Conservation (phyloP, 1,139 yeast genomes). For the Debaryomyces sp. region DNA sequence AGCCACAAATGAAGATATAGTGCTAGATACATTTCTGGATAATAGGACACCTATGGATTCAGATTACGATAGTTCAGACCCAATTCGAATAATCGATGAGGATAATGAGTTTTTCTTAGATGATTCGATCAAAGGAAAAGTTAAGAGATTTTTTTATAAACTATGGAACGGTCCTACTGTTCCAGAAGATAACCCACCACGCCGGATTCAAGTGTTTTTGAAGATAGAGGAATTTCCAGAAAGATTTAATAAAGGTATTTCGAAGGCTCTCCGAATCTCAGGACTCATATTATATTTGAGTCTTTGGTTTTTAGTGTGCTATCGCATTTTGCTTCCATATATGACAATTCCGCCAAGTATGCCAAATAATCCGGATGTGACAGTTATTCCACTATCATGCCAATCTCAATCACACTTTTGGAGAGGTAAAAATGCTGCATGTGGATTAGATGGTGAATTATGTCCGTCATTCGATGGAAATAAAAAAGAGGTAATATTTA, state of each 20-base stretch:
- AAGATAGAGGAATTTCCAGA: slow-evolving; percentile 49
- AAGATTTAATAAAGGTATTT: slow-evolving; percentile 31
- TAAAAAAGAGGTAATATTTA: slow-evolving; percentile 54
- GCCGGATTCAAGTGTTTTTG: slow-evolving; percentile 24
- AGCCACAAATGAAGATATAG: slow-evolving; percentile 1
- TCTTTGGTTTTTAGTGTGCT: slow-evolving; percentile 37
- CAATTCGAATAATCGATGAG: not conserved
- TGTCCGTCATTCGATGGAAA: slow-evolving; percentile 51
- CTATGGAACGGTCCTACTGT: slow-evolving; percentile 57
- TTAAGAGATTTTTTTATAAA: slow-evolving; percentile 2
- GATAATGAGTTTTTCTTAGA: not conserved
- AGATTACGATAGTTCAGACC: not conserved
- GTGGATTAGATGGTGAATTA: slow-evolving; percentile 69
- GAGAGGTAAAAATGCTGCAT: slow-evolving; percentile 73
- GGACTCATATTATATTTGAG: slow-evolving; percentile 39
- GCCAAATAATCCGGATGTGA: slow-evolving; percentile 17
- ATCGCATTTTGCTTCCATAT: slow-evolving; percentile 39
- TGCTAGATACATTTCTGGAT: not conserved
- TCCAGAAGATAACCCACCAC: slow-evolving; percentile 54
- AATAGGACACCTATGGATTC: not conserved
- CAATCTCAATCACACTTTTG: slow-evolving; percentile 47
- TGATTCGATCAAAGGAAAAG: not conserved
- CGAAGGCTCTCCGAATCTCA: slow-evolving; percentile 27
- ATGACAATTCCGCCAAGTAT: slow-evolving; percentile 37
- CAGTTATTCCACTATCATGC: slow-evolving; percentile 46